Evolutionary conservation across 140 eudicot genomes (phyloP).

Genomic region (Oenanthe javanica): DNA sequence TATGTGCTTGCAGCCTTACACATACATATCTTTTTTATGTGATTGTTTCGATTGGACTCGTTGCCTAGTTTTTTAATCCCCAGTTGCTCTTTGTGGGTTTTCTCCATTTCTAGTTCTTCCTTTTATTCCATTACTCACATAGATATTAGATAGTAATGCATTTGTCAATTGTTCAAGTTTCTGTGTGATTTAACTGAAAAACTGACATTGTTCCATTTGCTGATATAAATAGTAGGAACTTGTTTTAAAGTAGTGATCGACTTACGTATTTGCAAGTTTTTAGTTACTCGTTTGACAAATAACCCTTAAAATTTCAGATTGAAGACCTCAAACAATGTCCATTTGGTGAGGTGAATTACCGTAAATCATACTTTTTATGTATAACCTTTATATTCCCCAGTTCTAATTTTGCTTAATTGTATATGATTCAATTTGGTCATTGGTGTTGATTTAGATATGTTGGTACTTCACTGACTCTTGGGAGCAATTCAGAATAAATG

Average conservation of each 20-base stretch:
- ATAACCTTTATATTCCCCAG: background rate
- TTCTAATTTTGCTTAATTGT: background rate
- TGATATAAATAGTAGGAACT: background rate
- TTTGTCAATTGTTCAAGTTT: background rate
- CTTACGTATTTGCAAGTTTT: background rate
- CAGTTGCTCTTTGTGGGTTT: background rate
- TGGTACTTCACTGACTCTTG: conserved; percentile 90
- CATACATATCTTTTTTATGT: background rate
- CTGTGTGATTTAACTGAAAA: background rate
- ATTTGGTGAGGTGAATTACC: conserved; percentile 62
- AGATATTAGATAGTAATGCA: background rate
- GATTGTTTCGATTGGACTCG: background rate
- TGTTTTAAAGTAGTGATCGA: background rate
- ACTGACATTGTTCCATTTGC: background rate
- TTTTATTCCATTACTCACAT: background rate
- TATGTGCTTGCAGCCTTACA: background rate
- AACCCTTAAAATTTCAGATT: conserved; percentile 42
- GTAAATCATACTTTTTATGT: background rate
- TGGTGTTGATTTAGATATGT: conserved; percentile 52
- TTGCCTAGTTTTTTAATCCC: background rate
- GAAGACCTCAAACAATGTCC: conserved; percentile 87
- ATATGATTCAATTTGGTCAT: background rate
- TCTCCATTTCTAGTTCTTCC: background rate
- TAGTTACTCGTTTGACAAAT: background rate
- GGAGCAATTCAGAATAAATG: conserved; percentile 90